Percentiles rank a stretch among this genome's conserved stretches.
Evolutionary conservation across 345 rosid species (phyloP).

Genomic region (Eucalyptus cloeziana): DNA sequence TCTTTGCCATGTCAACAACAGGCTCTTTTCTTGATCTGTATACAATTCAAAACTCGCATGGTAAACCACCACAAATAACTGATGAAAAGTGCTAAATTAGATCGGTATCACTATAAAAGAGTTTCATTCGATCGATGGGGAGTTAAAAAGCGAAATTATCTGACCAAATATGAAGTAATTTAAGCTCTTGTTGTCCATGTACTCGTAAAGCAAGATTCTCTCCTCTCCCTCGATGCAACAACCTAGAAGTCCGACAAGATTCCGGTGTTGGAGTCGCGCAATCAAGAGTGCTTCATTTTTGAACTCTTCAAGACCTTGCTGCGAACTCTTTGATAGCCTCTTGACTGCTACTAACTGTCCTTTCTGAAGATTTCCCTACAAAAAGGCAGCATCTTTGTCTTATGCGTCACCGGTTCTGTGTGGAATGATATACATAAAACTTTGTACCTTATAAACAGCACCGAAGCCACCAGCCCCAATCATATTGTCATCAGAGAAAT

Average conservation of each 20-base stretch:
- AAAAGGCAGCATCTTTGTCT: not conserved
- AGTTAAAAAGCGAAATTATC: not conserved
- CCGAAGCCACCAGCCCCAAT: slow-evolving; percentile 38
- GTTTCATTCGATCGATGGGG: not conserved
- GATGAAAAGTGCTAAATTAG: not conserved
- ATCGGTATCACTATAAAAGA: not conserved
- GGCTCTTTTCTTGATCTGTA: slow-evolving; percentile 11
- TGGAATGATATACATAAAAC: not conserved
- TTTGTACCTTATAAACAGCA: slow-evolving; percentile 18
- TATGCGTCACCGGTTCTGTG: not conserved
- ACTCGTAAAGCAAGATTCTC: slow-evolving; percentile 21
- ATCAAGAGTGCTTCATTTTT: slow-evolving; percentile 21
- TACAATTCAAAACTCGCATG: not conserved
- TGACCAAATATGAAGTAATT: slow-evolving; percentile 33
- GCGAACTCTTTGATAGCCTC: slow-evolving; percentile 24
- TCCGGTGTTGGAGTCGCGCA: slow-evolving; percentile 39
- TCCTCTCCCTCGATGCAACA: slow-evolving; percentile 28
- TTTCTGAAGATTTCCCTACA: slow-evolving; percentile 24
- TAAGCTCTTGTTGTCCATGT: slow-evolving; percentile 30
- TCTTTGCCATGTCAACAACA: slow-evolving; percentile 7
- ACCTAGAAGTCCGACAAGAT: slow-evolving; percentile 37
- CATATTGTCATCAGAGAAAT: slow-evolving; percentile 18
- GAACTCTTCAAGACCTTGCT: slow-evolving; percentile 32
- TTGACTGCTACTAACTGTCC: slow-evolving; percentile 35
- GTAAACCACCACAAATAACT: not conserved